Evolutionary conservation across 148 eudicot species (phyloP), one percentile per base, ranked within the genome.

Genomic region (Spergularia bocconei): DNA sequence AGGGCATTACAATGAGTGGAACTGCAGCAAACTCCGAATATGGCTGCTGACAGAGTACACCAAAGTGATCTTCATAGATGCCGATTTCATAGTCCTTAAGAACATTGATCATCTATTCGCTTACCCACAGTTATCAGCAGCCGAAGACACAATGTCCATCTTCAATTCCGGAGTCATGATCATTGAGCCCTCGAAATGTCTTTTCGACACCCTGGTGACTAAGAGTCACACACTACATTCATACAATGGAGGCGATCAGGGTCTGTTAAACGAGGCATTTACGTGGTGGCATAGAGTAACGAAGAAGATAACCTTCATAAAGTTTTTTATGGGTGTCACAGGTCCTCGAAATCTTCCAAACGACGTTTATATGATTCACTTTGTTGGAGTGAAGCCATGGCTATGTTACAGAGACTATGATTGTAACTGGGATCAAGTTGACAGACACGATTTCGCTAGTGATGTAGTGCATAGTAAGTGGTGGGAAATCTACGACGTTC

Each of bases 1-100:
- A 51, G 72, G 72, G 6, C 72, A 69, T 69, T 69, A 69, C 56
- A 69, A 69, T 69, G 72, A 69, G 23, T 69, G 72, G 72, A 69
- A 69, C 14, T 69, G 72, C 52, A 69, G 72, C 52, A 69, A 69
- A 17, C 72, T 69, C 11, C 21, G 72, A 23, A 23, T 69, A 50
- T 69, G 72, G 72, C 72, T 51, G 23, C 52, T 69, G 7, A 52
- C 36, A 14, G 14, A 69, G 4, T 69, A 69, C 58, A 21, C 57
- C 12, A 69, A 69, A 51, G 39, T 69, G 7, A 23, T 69, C 6
- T 69, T 69, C 36, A 51, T 52, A 21, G 72, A 69, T 29, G 41
- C 72, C 0, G 72, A 69, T 69, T 69, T 69, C 36, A 52, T 69
- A 4, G 72, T 69, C 57, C 59, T 69, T 21, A 69, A 69, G 14